A percentile compares a stretch with the other conserved stretches of the same genome.
phyloP scores from a whole-genome alignment of 225 moss, liverwort and hornwort genomes.

The Anthoceros angustus region DNA sequence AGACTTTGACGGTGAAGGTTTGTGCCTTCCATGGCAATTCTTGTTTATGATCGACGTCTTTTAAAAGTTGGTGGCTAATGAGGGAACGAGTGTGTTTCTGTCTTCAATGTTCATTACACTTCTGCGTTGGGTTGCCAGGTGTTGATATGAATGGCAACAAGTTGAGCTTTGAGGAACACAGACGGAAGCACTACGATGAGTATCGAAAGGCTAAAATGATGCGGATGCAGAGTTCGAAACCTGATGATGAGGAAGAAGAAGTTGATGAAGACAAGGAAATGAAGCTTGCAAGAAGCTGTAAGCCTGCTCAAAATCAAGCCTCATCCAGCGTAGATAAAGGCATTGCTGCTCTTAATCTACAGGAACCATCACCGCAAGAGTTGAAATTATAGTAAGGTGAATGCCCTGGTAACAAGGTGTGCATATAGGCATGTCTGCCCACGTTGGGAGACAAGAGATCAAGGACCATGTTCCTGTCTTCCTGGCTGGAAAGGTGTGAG shows the following conservation, averaged over 20 bases:
- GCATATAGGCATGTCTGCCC: too few relatives aligned
- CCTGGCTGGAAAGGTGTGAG: not conserved
- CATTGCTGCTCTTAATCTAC: conserved; percentile 1
- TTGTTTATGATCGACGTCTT: not conserved
- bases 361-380: not conserved
- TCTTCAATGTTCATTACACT: not conserved
- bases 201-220: conserved; percentile 74
- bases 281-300: conserved; percentile 9
- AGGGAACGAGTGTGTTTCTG: not conserved
- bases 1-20: conserved; percentile 55
- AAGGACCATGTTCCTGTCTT: too few relatives aligned
- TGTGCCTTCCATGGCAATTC: not conserved
- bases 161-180: conserved; percentile 78
- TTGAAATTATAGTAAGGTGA: not conserved
- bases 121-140: conserved; percentile 14
- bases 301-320: conserved; percentile 4
- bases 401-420: not conserved
- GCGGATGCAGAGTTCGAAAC: conserved; percentile 19
- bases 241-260: conserved; percentile 34
- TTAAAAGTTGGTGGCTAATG: not conserved
- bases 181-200: conserved; percentile 90
- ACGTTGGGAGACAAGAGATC: too few relatives aligned
- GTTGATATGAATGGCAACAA: conserved; percentile 33
- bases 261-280: conserved; percentile 8
- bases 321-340: conserved; percentile 1